A percentile compares a stretch with the other conserved stretches of the same genome.
These are phyloP conservation scores for Kondoa subrosea DNA, from an alignment of 768 basidiomycete genomes.

Conservation along the genomic window DNA sequence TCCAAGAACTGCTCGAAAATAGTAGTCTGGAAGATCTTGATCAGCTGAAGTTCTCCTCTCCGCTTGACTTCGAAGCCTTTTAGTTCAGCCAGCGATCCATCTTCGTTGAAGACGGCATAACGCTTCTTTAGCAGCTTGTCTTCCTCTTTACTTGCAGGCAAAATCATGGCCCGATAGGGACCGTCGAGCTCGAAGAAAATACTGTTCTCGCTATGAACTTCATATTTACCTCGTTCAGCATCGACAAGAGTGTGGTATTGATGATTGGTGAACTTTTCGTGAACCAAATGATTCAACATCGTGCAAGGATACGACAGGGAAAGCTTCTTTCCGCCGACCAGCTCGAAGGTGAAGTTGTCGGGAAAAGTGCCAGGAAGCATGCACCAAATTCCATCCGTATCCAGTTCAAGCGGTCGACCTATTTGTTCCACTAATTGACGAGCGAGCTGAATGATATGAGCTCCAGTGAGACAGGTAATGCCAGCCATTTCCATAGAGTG, in stretches of 20 bases:
- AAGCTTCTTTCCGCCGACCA: slow-evolving; percentile 69
- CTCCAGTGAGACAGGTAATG: slow-evolving; percentile 93
- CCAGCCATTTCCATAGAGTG: slow-evolving; percentile 99
- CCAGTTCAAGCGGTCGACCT: slow-evolving; percentile 86
- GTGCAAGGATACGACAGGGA: slow-evolving; percentile 92
- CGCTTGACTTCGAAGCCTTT: slow-evolving; percentile 99
- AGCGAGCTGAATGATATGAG: slow-evolving; percentile 97
- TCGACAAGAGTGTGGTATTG: slow-evolving; percentile 84
- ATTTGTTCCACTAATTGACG: slow-evolving; percentile 93
- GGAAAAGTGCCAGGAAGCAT: slow-evolving; percentile 98
- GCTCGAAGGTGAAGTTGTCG: slow-evolving; percentile 86
- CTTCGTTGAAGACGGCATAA: slow-evolving; percentile 96
- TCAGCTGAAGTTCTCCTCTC: slow-evolving; percentile 87
- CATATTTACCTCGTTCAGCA: slow-evolving; percentile 64
- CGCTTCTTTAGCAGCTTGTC: slow-evolving; percentile 96
- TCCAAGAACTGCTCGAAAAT: slow-evolving; percentile 96
- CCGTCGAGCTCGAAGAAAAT: slow-evolving; percentile 99
- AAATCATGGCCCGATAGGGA: slow-evolving; percentile 96
- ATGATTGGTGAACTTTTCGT: slow-evolving; percentile 88
- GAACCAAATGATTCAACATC: slow-evolving; percentile 96
- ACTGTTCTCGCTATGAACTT: slow-evolving; percentile 79
- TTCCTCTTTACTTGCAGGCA: slow-evolving; percentile 97
- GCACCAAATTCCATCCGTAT: slow-evolving; percentile 99
- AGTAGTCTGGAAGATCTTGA: slow-evolving; percentile 98
- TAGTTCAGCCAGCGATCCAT: slow-evolving; percentile 89